phyloP scores from a whole-genome alignment of 116 monocot genomes.

The Phalaenopsis hybrid region DNA sequence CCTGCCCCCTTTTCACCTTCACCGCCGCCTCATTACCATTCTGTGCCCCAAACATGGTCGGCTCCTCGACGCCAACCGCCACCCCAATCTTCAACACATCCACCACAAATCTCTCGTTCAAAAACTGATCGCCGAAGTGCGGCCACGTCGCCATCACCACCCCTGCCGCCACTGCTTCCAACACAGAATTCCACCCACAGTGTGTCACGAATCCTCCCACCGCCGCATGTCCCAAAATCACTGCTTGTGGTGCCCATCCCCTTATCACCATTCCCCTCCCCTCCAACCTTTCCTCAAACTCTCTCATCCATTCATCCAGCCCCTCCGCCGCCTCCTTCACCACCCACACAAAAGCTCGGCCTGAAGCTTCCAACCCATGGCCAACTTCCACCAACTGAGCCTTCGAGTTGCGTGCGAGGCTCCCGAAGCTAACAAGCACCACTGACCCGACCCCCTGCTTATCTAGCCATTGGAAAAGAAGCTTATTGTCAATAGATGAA shows the following conservation, averaged over 20 bases:
- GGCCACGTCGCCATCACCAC: slow-evolving; percentile 19
- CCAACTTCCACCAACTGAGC: slow-evolving; percentile 8
- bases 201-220: slow-evolving; percentile 42
- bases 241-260: slow-evolving; percentile 25
- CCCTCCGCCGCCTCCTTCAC: slow-evolving; percentile 11
- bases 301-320: background rate
- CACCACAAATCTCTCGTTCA: background rate
- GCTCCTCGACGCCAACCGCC: background rate
- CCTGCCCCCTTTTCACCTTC: slow-evolving; percentile 13
- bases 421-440: slow-evolving; percentile 50
- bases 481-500: background rate
- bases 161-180: slow-evolving; percentile 17
- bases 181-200: slow-evolving; percentile 45
- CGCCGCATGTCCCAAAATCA: slow-evolving; percentile 13
- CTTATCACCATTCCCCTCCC: slow-evolving; percentile 18
- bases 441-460: slow-evolving; percentile 24
- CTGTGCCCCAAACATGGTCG: background rate
- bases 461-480: slow-evolving; percentile 27
- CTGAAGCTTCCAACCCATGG: background rate
- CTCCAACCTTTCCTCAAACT: background rate
- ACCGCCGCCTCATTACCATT: background rate
- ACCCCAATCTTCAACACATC: background rate
- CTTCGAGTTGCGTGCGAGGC: background rate
- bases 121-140: slow-evolving; percentile 7
- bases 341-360: slow-evolving; percentile 24